Evolutionary conservation across 192 early-diverging fungal species (phyloP).

Genomic region (Blastocladiella britannica): DNA sequence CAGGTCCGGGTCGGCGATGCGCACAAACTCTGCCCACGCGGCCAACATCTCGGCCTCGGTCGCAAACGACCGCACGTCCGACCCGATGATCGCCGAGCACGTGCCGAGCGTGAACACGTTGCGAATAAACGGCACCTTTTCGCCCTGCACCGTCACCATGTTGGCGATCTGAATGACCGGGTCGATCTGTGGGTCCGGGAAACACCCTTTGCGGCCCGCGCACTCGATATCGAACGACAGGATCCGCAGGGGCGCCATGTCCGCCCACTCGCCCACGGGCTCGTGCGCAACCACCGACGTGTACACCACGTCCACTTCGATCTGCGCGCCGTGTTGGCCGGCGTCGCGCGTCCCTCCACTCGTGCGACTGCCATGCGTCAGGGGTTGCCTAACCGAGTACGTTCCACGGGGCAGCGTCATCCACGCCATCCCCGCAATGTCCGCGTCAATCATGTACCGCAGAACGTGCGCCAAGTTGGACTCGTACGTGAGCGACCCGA

Average conservation of each 20-base stretch:
- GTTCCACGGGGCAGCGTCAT: conserved; percentile 59
- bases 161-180: conserved; percentile 96
- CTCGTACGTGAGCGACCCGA: conserved; percentile 48
- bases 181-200: conserved; percentile 77
- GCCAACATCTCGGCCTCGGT: conserved; percentile 55
- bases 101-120: conserved; percentile 85
- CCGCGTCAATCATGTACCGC: conserved; percentile 87
- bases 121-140: conserved; percentile 69
- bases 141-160: conserved; percentile 76
- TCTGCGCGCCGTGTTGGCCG: conserved; percentile 47
- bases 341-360: neutral
- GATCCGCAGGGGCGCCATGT: conserved; percentile 81
- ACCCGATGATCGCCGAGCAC: conserved; percentile 80
- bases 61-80: conserved; percentile 61
- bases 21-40: conserved; percentile 71
- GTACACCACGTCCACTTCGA: conserved; percentile 61
- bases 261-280: conserved; percentile 76
- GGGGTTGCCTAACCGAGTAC: too few relatives aligned
- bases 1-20: conserved; percentile 72
- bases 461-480: conserved; percentile 71
- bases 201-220: conserved; percentile 80
- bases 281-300: conserved; percentile 59
- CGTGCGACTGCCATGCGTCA: too few relatives aligned
- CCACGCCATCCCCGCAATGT: conserved; percentile 75
- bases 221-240: conserved; percentile 98